These are phyloP conservation scores for Diplosphaera chodatii DNA, from an alignment of 139 green algal genomes.

Conservation along the genomic window DNA sequence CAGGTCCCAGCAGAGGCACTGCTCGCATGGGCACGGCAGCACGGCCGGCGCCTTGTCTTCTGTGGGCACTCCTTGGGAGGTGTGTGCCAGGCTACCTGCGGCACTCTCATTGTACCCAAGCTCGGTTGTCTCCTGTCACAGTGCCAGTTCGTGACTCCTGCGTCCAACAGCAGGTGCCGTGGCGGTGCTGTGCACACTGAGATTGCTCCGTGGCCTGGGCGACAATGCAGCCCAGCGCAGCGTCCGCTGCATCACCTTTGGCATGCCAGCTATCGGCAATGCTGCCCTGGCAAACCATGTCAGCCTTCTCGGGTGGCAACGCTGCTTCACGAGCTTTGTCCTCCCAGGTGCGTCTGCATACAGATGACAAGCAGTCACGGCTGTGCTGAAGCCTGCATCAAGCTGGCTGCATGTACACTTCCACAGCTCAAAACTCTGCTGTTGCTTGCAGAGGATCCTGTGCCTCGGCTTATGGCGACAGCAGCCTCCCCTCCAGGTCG, in stretches of 20 bases:
- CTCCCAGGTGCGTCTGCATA: conserved; percentile 2
- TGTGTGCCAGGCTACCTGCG: too few relatives aligned
- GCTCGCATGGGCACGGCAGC: not conserved
- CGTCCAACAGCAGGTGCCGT: not conserved
- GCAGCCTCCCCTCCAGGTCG: too few relatives aligned
- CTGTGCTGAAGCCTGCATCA: too few relatives aligned
- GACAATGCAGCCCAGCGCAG: not conserved
- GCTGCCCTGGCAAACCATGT: not conserved
- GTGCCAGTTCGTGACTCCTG: too few relatives aligned
- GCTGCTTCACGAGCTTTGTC: not conserved
- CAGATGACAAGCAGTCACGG: too few relatives aligned
- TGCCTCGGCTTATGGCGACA: not conserved
- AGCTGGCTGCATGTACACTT: too few relatives aligned
- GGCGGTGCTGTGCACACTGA: not conserved
- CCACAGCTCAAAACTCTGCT: too few relatives aligned
- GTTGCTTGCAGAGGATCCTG: not conserved
- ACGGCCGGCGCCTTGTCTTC: not conserved
- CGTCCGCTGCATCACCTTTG: not conserved
- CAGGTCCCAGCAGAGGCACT: not conserved
- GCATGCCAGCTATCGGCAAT: not conserved
- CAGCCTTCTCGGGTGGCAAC: not conserved
- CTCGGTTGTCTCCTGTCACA: too few relatives aligned
- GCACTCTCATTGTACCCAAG: too few relatives aligned
- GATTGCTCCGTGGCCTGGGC: not conserved
- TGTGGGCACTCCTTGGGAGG: not conserved